Evolutionary conservation across 75 land plant species (phyloP), one percentile per base, ranked within the genome.

Genomic region (Sequoiadendron giganteum): DNA sequence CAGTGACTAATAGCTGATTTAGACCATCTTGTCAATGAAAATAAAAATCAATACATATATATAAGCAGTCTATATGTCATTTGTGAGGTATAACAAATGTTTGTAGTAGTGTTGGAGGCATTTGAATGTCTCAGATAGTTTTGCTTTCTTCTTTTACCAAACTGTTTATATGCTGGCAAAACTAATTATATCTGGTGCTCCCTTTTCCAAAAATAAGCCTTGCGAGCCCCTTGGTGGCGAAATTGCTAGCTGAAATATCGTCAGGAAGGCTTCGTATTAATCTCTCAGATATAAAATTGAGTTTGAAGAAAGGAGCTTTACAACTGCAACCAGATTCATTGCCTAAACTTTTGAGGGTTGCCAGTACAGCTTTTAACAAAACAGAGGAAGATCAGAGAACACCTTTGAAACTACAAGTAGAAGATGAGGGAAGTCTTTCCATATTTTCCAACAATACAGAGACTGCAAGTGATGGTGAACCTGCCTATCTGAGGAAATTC

Each of bases 401-500:
- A 18, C 30, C 48, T 28, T 81, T 45, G 3, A 45, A 21, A 48
- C 32, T 45, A 3, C 84, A 45, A 45, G 84, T 81, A 43, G 84
- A 81, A 81, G 52, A 81, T 45, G 52, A 81, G 47, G 84, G 84
- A 81, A 81, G 49, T 81, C 48, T 45, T 2, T 2, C 49, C 42
- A 28, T 45, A 45, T 28, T 21, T 39, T 45, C 43, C 48, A 81
- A n/a, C 49, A 81, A 45, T 19, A 28, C 84, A 81, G 52, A 48
- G 84, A 81, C 30, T 45, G 13, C 52, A 81, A 48, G 49, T 43
- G 48, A 25, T 40, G 15, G 48, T 81, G 84, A 81, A 45, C 52
- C 40, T 28, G 48, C 52, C 52, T 43, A 39, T 81, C 48, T 81
- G 84, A 81, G 13, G 84, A 81, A 81, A 45, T 81, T 81, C 52